A percentile compares a stretch with the other conserved stretches of the same genome.
Conservation (phyloP, 202 grass and related monocot species). For the Carex arenaria region DNA sequence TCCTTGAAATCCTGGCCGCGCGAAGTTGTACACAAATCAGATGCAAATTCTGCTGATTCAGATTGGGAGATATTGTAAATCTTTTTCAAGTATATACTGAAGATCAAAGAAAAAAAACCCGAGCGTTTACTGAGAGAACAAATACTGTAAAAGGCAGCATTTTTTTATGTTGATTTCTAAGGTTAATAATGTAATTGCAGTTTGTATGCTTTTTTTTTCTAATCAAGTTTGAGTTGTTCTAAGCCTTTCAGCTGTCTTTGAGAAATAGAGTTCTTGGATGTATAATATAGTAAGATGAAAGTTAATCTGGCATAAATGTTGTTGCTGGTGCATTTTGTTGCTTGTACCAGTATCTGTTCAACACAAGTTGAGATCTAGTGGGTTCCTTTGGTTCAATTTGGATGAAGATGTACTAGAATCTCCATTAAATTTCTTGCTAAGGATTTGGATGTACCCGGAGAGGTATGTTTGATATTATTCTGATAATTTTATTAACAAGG, state of each 20-base stretch:
- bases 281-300: not conserved
- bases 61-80: slow-evolving; percentile 22
- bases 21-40: not conserved
- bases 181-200: not conserved
- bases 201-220: not conserved
- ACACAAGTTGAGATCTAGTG: not conserved
- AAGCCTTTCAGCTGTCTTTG: not conserved
- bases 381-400: not conserved
- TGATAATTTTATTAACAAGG: too few species aligned
- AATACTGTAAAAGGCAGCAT: not conserved
- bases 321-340: not conserved
- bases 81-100: not conserved
- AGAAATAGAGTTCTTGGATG: not conserved
- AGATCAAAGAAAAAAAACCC: not conserved
- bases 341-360: not conserved
- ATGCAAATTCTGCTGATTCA: not conserved
- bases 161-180: not conserved
- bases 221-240: not conserved
- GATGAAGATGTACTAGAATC: too few species aligned
- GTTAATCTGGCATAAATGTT: not conserved
- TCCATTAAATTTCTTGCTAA: too few species aligned
- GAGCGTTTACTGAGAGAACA: not conserved
- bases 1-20: not conserved
- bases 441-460: too few species aligned
- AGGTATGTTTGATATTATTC: too few species aligned